Evolutionary conservation across 345 rosid genomes (phyloP).

Genomic region (Microcos paniculata): DNA sequence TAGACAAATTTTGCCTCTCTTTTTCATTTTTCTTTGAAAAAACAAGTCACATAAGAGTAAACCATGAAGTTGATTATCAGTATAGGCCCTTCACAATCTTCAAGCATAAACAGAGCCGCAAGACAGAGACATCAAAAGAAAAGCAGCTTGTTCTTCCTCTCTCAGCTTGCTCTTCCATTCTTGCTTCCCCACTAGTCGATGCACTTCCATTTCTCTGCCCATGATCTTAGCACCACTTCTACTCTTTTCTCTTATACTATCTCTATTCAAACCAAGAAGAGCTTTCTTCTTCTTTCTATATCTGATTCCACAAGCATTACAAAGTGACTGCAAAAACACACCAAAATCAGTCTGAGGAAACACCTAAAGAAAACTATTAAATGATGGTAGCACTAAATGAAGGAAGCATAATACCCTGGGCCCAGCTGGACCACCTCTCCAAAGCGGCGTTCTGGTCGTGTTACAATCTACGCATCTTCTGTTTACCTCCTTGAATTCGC

Average conservation of each 20-base stretch:
- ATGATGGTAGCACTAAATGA: not conserved
- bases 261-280: constrained; percentile 28
- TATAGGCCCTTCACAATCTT: not conserved
- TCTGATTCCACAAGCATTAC: constrained; percentile 94
- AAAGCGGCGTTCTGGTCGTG: constrained; percentile 78
- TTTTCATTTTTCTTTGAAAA: not conserved
- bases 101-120: constrained; percentile 32
- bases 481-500: not conserved
- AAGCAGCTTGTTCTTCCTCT: constrained; percentile 70
- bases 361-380: not conserved
- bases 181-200: not conserved
- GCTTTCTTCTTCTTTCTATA: constrained; percentile 65
- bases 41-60: not conserved
- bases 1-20: not conserved
- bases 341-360: not conserved
- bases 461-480: constrained; percentile 69
- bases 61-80: too few species aligned
- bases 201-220: constrained; percentile 12
- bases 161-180: constrained; percentile 34
- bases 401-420: constrained; percentile 47
- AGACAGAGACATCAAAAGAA: constrained; percentile 62
- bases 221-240: constrained; percentile 19
- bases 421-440: constrained; percentile 91
- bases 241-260: constrained; percentile 22
- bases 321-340: constrained; percentile 51